A percentile compares a stretch with the other conserved stretches of the same genome.
These are phyloP conservation scores for Euphorbia schlechtendalii DNA, from an alignment of 441 rosid genomes.

Conservation along the genomic window DNA sequence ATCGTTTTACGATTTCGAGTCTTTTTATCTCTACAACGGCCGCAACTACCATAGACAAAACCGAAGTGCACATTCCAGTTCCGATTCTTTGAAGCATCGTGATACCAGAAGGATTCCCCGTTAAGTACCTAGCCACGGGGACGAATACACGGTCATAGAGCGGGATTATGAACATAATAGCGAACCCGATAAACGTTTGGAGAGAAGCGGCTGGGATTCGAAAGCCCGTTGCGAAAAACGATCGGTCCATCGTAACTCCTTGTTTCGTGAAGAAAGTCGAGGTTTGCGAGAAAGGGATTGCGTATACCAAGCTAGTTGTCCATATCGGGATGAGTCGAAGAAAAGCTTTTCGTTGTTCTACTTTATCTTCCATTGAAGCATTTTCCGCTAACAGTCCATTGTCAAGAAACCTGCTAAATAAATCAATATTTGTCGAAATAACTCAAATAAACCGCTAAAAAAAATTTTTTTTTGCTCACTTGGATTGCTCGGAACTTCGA, in stretches of 20 bases:
- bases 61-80: conserved; percentile 36
- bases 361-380: conserved; percentile 24
- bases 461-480: conserved; percentile 18
- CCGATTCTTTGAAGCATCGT: conserved; percentile 56
- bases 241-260: conserved; percentile 54
- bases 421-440: background rate
- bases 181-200: conserved; percentile 38
- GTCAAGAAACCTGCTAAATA: conserved; percentile 26
- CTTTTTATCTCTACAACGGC: conserved; percentile 46
- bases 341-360: conserved; percentile 26
- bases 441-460: background rate
- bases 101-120: conserved; percentile 40
- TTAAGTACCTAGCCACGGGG: conserved; percentile 33
- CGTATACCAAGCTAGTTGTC: conserved; percentile 25
- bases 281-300: conserved; percentile 31
- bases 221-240: conserved; percentile 27
- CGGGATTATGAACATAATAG: conserved; percentile 37
- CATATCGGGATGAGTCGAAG: conserved; percentile 34
- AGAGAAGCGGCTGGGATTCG: conserved; percentile 49
- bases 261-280: conserved; percentile 61
- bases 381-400: conserved; percentile 27
- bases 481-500: conserved; percentile 27
- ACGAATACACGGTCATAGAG: conserved; percentile 45
- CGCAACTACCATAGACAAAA: conserved; percentile 32
- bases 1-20: conserved; percentile 35